Evolutionary conservation across 305 asterid genomes (phyloP).

Genomic region (Fraxinus albicans): DNA sequence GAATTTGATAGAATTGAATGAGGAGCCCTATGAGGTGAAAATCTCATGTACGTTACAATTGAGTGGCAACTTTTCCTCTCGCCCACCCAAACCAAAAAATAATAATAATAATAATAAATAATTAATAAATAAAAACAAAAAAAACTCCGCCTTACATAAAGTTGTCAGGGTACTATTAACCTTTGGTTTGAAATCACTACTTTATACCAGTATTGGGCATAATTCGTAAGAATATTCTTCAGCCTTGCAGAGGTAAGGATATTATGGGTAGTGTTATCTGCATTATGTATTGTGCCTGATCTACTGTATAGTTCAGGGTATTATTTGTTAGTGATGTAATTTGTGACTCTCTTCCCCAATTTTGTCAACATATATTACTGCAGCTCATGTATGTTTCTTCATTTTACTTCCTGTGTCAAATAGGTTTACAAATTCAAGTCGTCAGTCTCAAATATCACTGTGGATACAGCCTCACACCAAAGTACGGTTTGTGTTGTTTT

Average conservation of each 20-base stretch:
- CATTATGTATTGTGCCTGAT: neutral
- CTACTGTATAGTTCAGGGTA: slow-evolving; percentile 7
- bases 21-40: neutral
- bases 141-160: no score
- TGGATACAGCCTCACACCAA: slow-evolving; percentile 94
- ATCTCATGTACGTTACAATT: neutral
- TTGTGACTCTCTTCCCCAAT: slow-evolving; percentile 4
- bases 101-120: no score
- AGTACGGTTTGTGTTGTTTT: slow-evolving; percentile 52
- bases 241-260: neutral
- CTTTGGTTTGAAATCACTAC: neutral
- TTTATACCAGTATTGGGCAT: neutral
- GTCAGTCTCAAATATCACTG: slow-evolving; percentile 77
- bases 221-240: neutral
- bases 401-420: slow-evolving; percentile 20
- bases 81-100: no score
- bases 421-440: slow-evolving; percentile 71
- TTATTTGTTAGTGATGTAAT: slow-evolving; percentile 10
- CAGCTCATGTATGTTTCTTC: neutral
- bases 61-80: neutral
- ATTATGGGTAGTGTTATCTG: neutral
- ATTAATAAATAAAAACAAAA: no score
- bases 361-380: neutral
- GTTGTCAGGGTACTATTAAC: no score
- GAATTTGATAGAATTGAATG: neutral